Evolutionary conservation across 2,329 filamentous ascomycete genomes (phyloP).

Genomic region (Periconia sp.): DNA sequence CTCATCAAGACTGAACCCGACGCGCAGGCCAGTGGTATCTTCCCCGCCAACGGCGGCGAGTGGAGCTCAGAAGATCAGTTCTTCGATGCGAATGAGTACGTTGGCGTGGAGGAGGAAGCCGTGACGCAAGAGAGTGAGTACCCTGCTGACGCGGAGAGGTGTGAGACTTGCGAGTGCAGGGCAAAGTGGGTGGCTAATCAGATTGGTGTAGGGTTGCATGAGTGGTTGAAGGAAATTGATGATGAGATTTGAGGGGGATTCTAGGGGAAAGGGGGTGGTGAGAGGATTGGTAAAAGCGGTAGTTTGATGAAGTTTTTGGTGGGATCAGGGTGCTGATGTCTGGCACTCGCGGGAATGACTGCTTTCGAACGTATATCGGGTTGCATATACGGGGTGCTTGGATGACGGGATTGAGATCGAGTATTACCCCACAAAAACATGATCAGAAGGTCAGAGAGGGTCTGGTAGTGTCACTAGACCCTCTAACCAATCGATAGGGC

Average conservation of each 20-base stretch:
- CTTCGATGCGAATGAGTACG: conserved; percentile 9
- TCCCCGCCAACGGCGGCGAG: neutral
- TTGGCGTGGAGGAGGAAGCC: conserved; percentile 1
- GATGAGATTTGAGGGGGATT: too few species aligned
- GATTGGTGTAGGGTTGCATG: conserved; percentile 12
- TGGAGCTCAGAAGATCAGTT: conserved; percentile 7
- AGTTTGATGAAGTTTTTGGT: too few species aligned
- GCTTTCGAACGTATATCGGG: too few species aligned
- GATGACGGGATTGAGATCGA: too few species aligned
- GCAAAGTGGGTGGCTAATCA: conserved; percentile 15
- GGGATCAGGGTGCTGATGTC: too few species aligned
- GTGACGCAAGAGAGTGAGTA: neutral
- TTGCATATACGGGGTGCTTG: too few species aligned
- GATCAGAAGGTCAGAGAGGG: too few species aligned
- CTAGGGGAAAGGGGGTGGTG: too few species aligned
- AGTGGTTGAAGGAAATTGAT: conserved; percentile 13
- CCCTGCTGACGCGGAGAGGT: neutral
- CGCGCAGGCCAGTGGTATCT: neutral
- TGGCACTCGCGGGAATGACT: too few species aligned
- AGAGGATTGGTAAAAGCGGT: neutral
- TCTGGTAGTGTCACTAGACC: too few species aligned
- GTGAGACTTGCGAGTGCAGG: conserved; percentile 10
- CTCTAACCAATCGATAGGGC: too few species aligned
- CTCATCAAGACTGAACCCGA: neutral
- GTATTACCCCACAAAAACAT: too few species aligned